Conservation (phyloP, 2,329 filamentous ascomycete genomes). For the Leptographium wingfieldii region DNA sequence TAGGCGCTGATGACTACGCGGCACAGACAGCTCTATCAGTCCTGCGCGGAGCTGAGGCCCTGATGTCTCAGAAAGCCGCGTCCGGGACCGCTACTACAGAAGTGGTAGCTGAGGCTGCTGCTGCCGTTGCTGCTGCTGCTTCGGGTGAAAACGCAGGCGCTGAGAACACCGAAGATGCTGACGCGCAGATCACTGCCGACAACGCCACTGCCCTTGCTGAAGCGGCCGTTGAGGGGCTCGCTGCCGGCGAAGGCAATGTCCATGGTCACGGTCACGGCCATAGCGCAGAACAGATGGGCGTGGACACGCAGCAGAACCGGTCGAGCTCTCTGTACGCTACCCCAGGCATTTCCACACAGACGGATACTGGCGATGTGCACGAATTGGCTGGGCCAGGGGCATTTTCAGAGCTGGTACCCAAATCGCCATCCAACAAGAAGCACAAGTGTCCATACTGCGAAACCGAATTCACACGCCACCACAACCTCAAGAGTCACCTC, state of each 20-base stretch:
- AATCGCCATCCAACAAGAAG: conserved; percentile 74
- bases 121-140: conserved; percentile 31
- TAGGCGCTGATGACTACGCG: conserved; percentile 37
- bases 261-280: background rate
- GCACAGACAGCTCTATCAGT: conserved; percentile 34
- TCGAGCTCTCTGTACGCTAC: background rate
- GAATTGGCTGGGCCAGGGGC: background rate
- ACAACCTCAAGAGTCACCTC: conserved; percentile 94
- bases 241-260: background rate
- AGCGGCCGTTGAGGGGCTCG: conserved; percentile 19
- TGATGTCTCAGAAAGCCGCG: conserved; percentile 7
- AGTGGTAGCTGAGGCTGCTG: conserved; percentile 14
- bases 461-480: conserved; percentile 92
- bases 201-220: conserved; percentile 16
- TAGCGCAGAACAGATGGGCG: background rate
- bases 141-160: conserved; percentile 23
- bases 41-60: conserved; percentile 9
- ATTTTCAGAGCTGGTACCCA: conserved; percentile 34
- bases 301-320: background rate
- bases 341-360: background rate
- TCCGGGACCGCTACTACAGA: conserved; percentile 37
- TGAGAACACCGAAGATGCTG: conserved; percentile 12
- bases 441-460: conserved; percentile 96
- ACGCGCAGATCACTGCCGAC: background rate
- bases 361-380: background rate